Evolutionary conservation across 371 early-diverging fungal genomes (phyloP).

Genomic region (Syncephalastrum sp.): DNA sequence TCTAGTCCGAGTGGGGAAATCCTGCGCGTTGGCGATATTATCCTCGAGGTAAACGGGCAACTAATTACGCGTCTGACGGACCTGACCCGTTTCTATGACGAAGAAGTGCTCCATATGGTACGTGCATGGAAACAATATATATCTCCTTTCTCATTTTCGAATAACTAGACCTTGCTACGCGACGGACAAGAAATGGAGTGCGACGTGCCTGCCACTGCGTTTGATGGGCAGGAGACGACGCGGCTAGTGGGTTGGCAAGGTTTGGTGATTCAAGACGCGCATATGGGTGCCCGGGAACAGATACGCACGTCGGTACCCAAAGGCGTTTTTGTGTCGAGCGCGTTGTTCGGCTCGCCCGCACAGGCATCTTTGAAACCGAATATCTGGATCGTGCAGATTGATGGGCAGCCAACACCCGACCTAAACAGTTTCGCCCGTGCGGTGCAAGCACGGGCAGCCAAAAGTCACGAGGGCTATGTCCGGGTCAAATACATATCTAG

Average conservation of each 20-base stretch:
- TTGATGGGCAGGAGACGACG: constrained; percentile 56
- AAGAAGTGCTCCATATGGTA: constrained; percentile 48
- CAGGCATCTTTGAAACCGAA: constrained; percentile 46
- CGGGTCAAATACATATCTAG: too few relatives aligned
- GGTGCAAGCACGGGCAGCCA: too few relatives aligned
- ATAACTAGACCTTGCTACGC: constrained; percentile 50
- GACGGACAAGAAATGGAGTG: constrained; percentile 52
- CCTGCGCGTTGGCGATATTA: constrained; percentile 79
- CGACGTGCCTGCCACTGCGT: constrained; percentile 53
- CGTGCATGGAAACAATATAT: background rate
- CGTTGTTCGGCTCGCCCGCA: constrained; percentile 73
- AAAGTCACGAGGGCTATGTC: too few relatives aligned
- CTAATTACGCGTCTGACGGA: constrained; percentile 72
- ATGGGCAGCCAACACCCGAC: constrained; percentile 46
- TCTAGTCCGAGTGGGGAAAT: constrained; percentile 56
- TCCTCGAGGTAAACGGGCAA: constrained; percentile 76
- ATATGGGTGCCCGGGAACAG: constrained; percentile 83
- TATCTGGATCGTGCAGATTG: constrained; percentile 58
- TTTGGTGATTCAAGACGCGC: constrained; percentile 78
- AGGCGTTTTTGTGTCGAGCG: constrained; percentile 73
- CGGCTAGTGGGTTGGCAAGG: constrained; percentile 84
- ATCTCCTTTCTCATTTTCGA: background rate
- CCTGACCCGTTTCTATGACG: constrained; percentile 41
- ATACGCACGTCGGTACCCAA: constrained; percentile 61
- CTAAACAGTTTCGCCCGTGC: constrained; percentile 20